Conservation (phyloP, 1,284 basidiomycete genomes). For the Ceratobasidium sp. region DNA sequence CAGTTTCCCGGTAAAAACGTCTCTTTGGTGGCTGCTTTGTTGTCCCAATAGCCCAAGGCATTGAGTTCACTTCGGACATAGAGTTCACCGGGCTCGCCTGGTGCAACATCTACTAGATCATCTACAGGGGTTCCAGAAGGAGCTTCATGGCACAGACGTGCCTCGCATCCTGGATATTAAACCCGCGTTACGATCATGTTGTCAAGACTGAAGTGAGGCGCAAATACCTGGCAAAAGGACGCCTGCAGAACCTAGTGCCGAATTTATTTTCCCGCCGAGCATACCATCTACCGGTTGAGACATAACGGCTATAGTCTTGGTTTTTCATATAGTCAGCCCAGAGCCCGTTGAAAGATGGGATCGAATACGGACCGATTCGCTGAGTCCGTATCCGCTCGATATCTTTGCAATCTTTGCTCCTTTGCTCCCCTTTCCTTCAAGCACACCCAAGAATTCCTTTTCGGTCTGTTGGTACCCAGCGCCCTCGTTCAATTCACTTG, state of each 20-base stretch:
- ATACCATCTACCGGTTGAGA: slow-evolving; percentile 56
- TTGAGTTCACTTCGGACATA: slow-evolving; percentile 55
- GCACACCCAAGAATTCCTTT: background rate
- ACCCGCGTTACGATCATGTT: too few species aligned
- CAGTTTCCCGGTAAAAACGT: slow-evolving; percentile 70
- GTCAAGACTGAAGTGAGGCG: too few species aligned
- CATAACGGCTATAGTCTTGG: slow-evolving; percentile 66
- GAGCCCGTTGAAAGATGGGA: too few species aligned
- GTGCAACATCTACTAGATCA: slow-evolving; percentile 25
- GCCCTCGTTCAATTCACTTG: too few species aligned
- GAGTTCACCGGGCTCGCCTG: slow-evolving; percentile 70
- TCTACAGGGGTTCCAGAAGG: slow-evolving; percentile 31
- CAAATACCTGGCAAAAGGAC: slow-evolving; percentile 64
- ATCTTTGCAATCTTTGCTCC: slow-evolving; percentile 31
- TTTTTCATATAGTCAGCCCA: background rate
- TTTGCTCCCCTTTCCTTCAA: slow-evolving; percentile 18
- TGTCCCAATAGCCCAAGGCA: slow-evolving; percentile 71
- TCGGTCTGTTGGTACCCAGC: too few species aligned
- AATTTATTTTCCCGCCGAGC: slow-evolving; percentile 56
- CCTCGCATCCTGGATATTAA: slow-evolving; percentile 13
- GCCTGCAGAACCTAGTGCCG: slow-evolving; percentile 58
- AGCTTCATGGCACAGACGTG: slow-evolving; percentile 30
- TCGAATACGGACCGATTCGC: slow-evolving; percentile 67
- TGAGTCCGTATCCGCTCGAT: slow-evolving; percentile 73
- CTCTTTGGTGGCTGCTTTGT: slow-evolving; percentile 67